phyloP scores from a whole-genome alignment of 83 land plant species.

The Picea abies region DNA sequence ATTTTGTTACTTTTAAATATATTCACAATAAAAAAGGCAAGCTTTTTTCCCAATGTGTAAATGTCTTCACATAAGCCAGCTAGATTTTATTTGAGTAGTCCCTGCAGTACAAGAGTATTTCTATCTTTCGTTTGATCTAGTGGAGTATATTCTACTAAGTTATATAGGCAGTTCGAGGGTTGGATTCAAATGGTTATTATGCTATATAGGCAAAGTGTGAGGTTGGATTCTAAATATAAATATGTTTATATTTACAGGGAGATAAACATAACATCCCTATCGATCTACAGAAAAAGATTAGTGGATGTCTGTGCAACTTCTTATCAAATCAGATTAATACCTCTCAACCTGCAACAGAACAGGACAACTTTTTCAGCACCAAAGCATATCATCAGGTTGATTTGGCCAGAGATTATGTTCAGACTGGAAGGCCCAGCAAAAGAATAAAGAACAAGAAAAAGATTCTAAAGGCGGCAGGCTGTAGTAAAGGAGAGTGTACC shows the following conservation, averaged over 20 bases:
- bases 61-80: too few relatives aligned
- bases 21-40: too few relatives aligned
- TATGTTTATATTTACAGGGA: slow-evolving; percentile 1
- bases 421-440: background rate
- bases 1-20: too few relatives aligned
- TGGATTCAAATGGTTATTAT: background rate
- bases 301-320: background rate
- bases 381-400: background rate
- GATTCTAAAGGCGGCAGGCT: background rate
- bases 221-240: background rate
- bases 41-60: too few relatives aligned
- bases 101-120: too few relatives aligned
- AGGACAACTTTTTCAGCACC: background rate
- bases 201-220: background rate
- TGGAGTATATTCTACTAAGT: too few relatives aligned
- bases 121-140: too few relatives aligned
- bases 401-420: background rate
- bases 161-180: too few relatives aligned
- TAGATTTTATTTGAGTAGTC: too few relatives aligned
- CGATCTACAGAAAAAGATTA: background rate
- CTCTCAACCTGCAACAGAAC: background rate
- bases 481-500: background rate
- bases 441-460: background rate
- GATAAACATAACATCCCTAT: background rate
- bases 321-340: background rate